These are phyloP conservation scores for Fragaria iinumae DNA, from an alignment of 306 rosid species.

Conservation along the genomic window DNA sequence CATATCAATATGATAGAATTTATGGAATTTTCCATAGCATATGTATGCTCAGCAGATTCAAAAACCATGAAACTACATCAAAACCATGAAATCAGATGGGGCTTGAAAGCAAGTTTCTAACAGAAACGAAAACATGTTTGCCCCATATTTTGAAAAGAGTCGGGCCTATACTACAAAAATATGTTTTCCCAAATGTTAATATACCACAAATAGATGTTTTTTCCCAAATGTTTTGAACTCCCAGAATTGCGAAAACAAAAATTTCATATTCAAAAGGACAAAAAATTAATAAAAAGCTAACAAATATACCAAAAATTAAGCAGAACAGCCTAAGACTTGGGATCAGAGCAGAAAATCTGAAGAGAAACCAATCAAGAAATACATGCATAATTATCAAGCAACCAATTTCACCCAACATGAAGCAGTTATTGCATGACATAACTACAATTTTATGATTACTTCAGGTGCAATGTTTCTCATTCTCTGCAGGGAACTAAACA, in stretches of 20 bases:
- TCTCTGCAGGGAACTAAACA: slow-evolving; percentile 23
- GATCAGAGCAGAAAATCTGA: not conserved
- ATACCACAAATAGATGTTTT: not conserved
- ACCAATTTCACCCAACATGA: slow-evolving; percentile 16
- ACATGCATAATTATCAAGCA: not conserved
- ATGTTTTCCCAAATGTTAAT: not conserved
- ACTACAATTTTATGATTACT: not conserved
- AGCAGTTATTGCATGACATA: slow-evolving; percentile 11
- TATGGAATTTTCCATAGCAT: not conserved
- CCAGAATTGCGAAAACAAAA: not conserved
- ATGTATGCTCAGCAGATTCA: not conserved
- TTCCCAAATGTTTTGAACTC: not conserved
- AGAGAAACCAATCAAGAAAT: not conserved
- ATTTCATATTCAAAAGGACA: not conserved
- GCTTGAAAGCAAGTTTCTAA: not conserved
- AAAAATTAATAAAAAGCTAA: not conserved
- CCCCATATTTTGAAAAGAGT: not conserved
- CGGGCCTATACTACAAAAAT: not conserved
- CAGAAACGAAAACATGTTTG: not conserved
- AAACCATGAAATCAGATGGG: not conserved
- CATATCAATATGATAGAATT: not conserved
- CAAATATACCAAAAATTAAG: not conserved
- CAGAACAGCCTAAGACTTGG: not conserved
- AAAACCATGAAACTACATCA: not conserved
- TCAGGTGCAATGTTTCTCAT: not conserved